Evolutionary conservation across 2,329 filamentous ascomycete genomes (phyloP).

Genomic region (Blastomyces silverae): DNA sequence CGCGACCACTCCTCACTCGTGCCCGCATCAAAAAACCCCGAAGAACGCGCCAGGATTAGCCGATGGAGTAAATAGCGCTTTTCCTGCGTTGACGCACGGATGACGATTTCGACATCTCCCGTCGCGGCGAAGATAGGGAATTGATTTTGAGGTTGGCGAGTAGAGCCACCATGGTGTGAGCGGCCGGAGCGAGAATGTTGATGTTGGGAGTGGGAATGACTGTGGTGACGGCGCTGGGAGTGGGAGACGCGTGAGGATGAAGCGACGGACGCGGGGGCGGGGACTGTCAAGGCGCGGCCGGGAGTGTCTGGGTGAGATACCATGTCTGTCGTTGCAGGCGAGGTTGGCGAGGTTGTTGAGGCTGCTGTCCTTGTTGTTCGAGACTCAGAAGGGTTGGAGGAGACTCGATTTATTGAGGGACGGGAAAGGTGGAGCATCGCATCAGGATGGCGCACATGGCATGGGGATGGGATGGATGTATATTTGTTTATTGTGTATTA

Average conservation of each 20-base stretch:
- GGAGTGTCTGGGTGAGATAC: constrained; percentile 43
- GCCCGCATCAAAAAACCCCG: constrained; percentile 86
- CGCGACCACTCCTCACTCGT: constrained; percentile 71
- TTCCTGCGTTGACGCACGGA: constrained; percentile 61
- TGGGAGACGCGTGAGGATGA: constrained; percentile 45
- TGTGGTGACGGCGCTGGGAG: constrained; percentile 12
- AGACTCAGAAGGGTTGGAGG: constrained; percentile 14
- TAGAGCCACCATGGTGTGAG: constrained; percentile 70
- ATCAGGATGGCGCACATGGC: constrained; percentile 7
- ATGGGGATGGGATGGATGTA: constrained; percentile 10
- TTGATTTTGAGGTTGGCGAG: constrained; percentile 71
- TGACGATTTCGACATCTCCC: constrained; percentile 85
- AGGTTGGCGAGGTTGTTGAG: constrained; percentile 12
- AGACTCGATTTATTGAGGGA: constrained; percentile 4
- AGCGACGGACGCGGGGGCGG: constrained; percentile 48
- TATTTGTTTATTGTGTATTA: not conserved
- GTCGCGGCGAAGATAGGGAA: constrained; percentile 86
- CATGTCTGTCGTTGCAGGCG: constrained; percentile 26
- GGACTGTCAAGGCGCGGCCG: constrained; percentile 53
- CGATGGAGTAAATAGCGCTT: constrained; percentile 81
- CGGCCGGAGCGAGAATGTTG: constrained; percentile 53
- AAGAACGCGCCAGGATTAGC: constrained; percentile 81
- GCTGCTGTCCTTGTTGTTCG: constrained; percentile 8
- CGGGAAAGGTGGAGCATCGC: constrained; percentile 11
- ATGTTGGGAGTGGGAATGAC: constrained; percentile 54